phyloP scores from a whole-genome alignment of 768 basidiomycete genomes.

The Boletus sp. region DNA sequence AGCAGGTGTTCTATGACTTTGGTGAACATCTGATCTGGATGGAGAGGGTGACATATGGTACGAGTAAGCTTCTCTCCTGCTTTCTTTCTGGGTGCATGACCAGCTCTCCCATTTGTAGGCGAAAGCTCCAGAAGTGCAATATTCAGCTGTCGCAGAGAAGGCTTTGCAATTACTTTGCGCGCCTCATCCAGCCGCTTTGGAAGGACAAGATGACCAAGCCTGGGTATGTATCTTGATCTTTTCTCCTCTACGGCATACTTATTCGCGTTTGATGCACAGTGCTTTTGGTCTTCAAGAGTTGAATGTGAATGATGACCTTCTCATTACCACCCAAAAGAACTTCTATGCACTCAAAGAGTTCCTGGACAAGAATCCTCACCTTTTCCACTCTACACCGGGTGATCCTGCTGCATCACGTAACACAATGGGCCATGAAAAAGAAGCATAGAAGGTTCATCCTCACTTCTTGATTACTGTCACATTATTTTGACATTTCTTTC shows the following conservation, averaged over 20 bases:
- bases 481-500: constrained; percentile 14
- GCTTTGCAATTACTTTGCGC: constrained; percentile 84
- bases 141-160: constrained; percentile 88
- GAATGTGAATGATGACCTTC: constrained; percentile 57
- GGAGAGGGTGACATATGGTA: constrained; percentile 72
- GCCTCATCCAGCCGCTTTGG: constrained; percentile 88
- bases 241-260: background rate
- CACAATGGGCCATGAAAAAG: constrained; percentile 65
- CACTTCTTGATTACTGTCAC: background rate
- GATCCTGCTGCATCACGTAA: constrained; percentile 58
- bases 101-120: constrained; percentile 36
- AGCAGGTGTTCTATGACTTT: constrained; percentile 84
- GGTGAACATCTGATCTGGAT: constrained; percentile 83
- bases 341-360: constrained; percentile 74
- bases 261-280: constrained; percentile 30
- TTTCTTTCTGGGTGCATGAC: background rate
- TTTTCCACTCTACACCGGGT: constrained; percentile 80
- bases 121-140: constrained; percentile 71
- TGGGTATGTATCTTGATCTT: constrained; percentile 42
- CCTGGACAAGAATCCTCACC: constrained; percentile 75
- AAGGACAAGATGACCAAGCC: constrained; percentile 68
- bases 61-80: constrained; percentile 42
- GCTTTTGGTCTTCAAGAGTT: constrained; percentile 50
- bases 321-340: constrained; percentile 78
- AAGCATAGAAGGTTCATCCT: constrained; percentile 77